Conservation (phyloP, 768 basidiomycete species). For the Termitomyces sp. region DNA sequence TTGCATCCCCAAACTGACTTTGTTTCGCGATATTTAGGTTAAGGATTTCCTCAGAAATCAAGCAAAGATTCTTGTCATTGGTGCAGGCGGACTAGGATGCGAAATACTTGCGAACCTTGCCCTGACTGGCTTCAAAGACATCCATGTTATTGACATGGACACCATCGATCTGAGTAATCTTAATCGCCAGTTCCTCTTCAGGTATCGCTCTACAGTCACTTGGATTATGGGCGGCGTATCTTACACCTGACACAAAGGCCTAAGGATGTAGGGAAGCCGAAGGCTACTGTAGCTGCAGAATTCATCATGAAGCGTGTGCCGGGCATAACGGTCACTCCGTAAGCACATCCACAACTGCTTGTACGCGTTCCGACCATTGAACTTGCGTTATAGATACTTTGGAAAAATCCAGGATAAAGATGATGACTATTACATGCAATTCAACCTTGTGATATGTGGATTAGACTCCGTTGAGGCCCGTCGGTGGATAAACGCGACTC, state of each 20-base stretch:
- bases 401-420: conserved; percentile 99
- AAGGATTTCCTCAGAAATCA: conserved; percentile 80
- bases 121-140: conserved; percentile 94
- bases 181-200: conserved; percentile 96
- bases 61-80: conserved; percentile 95
- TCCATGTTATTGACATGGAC: conserved; percentile 99
- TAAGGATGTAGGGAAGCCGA: conserved; percentile 91
- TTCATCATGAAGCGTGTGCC: conserved; percentile 97
- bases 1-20: background rate
- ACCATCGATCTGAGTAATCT: conserved; percentile 99
- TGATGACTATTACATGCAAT: conserved; percentile 93
- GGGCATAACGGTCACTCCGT: conserved; percentile 97
- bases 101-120: conserved; percentile 98
- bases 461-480: conserved; percentile 96
- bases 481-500: conserved; percentile 97
- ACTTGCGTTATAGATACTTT: conserved; percentile 60
- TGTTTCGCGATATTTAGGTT: conserved; percentile 45
- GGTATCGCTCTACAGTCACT: conserved; percentile 43
- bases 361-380: background rate
- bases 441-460: conserved; percentile 95
- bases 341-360: conserved; percentile 27
- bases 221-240: background rate
- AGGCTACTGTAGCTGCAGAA: conserved; percentile 91
- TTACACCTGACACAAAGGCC: conserved; percentile 41
- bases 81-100: conserved; percentile 95